A percentile compares a stretch with the other conserved stretches of the same genome.
phyloP scores from a whole-genome alignment of 331 rosid species.

The Rosa hybrid region DNA sequence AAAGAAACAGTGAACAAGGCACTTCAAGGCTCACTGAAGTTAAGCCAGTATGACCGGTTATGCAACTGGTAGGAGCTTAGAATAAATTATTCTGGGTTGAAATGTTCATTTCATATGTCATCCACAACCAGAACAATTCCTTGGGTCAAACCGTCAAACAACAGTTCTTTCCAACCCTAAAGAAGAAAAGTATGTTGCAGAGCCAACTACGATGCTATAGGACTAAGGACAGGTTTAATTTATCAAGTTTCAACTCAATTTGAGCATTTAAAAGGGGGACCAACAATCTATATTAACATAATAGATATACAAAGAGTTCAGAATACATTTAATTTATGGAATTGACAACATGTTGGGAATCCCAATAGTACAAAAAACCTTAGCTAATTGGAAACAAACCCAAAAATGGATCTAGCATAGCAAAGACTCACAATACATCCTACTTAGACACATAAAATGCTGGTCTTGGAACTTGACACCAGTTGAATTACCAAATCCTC shows the following conservation, averaged over 20 bases:
- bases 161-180: too few relatives aligned
- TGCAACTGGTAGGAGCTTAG: not conserved
- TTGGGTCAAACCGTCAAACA: too few relatives aligned
- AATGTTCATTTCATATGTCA: too few relatives aligned
- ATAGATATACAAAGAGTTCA: not conserved
- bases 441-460: not conserved
- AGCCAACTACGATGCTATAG: not conserved
- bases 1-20: not conserved
- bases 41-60: not conserved
- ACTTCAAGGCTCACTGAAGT: not conserved
- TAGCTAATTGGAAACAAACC: not conserved
- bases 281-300: constrained; percentile 8
- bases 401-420: not conserved
- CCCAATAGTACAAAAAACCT: not conserved
- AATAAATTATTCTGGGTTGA: not conserved
- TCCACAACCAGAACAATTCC: too few relatives aligned
- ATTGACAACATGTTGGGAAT: not conserved
- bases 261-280: not conserved
- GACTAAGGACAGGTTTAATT: not conserved
- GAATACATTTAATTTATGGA: not conserved
- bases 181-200: too few relatives aligned
- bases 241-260: not conserved
- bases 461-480: not conserved
- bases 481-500: not conserved
- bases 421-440: not conserved